Conservation (phyloP, 345 rosid species). For the Lumnitzera racemosa region DNA sequence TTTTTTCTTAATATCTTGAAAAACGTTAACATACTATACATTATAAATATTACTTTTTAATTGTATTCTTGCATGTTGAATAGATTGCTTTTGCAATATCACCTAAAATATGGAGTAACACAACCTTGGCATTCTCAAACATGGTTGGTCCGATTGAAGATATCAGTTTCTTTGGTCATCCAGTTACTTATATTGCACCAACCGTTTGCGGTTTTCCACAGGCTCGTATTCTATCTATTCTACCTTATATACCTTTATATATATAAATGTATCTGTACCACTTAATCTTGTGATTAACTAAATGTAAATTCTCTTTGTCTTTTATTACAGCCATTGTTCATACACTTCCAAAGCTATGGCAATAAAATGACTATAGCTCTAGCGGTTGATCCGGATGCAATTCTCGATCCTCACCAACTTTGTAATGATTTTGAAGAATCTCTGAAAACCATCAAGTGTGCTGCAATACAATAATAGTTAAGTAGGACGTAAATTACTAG, state of each 20-base stretch:
- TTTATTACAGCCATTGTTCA: constrained; percentile 44
- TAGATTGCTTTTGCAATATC: constrained; percentile 23
- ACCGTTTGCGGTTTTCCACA: constrained; percentile 50
- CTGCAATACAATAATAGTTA: background rate
- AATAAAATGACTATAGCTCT: constrained; percentile 47
- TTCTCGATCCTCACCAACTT: constrained; percentile 52
- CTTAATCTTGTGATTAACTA: background rate
- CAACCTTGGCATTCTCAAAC: constrained; percentile 46
- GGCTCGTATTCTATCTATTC: constrained; percentile 8
- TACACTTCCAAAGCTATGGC: constrained; percentile 62
- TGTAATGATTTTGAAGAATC: constrained; percentile 41
- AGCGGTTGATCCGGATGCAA: constrained; percentile 48
- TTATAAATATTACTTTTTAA: too few species aligned
- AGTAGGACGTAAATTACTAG: too few species aligned
- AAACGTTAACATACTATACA: too few species aligned
- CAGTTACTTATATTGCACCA: constrained; percentile 45
- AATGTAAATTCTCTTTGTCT: background rate
- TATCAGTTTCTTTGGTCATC: constrained; percentile 44
- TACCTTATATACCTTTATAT: background rate
- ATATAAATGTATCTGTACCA: background rate
- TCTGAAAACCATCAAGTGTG: constrained; percentile 28
- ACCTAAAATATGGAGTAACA: constrained; percentile 23
- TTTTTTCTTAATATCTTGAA: too few species aligned
- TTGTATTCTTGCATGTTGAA: background rate
- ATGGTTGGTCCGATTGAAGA: constrained; percentile 45